Conservation (phyloP, 495 filamentous ascomycete genomes). For the Haplographium delicatum region DNA sequence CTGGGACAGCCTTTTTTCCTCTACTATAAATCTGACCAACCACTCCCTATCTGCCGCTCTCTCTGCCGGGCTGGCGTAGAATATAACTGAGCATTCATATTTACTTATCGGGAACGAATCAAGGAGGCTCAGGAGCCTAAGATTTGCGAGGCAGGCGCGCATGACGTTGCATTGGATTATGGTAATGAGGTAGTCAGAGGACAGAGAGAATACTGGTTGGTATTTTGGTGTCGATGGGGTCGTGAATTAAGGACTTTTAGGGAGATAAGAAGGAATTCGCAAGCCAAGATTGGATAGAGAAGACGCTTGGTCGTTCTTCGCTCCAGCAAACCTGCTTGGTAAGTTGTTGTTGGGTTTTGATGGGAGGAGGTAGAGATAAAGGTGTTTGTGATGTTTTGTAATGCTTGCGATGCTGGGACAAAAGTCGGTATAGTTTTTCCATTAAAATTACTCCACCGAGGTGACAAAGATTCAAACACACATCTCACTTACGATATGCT, state of each 20-base stretch:
- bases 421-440: too few relatives aligned
- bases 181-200: constrained; percentile 37
- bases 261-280: not conserved
- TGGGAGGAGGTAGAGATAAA: constrained; percentile 7
- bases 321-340: constrained; percentile 5
- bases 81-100: too few relatives aligned
- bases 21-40: too few relatives aligned
- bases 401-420: too few relatives aligned
- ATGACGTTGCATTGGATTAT: constrained; percentile 41
- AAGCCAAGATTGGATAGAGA: constrained; percentile 11
- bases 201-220: constrained; percentile 32
- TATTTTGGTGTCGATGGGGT: constrained; percentile 20
- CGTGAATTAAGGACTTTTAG: constrained; percentile 15
- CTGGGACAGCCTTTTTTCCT: too few relatives aligned
- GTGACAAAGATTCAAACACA: too few relatives aligned
- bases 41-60: too few relatives aligned
- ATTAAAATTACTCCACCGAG: too few relatives aligned
- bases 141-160: constrained; percentile 35
- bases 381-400: constrained; percentile 9
- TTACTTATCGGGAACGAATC: too few relatives aligned
- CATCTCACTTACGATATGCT: constrained; percentile 33
- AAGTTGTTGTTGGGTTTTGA: not conserved
- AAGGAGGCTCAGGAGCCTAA: constrained; percentile 26
- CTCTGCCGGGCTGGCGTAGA: too few relatives aligned
- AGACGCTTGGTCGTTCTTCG: constrained; percentile 12